phyloP scores from a whole-genome alignment of 768 basidiomycete species.

The Pleurotus pulmonarius region DNA sequence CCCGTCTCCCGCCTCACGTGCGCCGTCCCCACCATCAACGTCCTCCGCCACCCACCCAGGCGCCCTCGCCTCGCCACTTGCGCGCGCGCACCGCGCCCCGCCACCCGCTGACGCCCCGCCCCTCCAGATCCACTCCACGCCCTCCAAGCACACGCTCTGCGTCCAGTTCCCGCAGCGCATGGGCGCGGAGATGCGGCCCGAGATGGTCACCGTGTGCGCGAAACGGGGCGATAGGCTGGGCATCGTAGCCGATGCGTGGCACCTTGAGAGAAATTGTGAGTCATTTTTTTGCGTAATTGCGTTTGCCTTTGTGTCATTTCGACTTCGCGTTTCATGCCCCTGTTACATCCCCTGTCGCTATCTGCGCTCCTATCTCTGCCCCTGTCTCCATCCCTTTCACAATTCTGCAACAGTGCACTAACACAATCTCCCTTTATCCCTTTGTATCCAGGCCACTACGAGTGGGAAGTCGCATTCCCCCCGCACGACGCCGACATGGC shows the following conservation, averaged over 20 bases:
- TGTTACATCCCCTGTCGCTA: neutral
- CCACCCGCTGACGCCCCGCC: constrained; percentile 31
- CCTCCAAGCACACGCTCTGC: constrained; percentile 37
- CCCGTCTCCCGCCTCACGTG: constrained; percentile 25
- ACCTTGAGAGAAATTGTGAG: constrained; percentile 58
- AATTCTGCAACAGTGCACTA: too few relatives aligned
- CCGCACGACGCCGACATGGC: constrained; percentile 53
- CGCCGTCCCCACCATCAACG: constrained; percentile 31
- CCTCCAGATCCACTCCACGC: constrained; percentile 40
- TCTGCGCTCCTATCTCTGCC: neutral
- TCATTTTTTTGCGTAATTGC: constrained; percentile 6
- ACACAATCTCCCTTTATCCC: too few relatives aligned
- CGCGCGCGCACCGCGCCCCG: constrained; percentile 24
- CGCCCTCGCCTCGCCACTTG: constrained; percentile 20
- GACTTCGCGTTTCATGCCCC: neutral
- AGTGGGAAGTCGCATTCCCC: constrained; percentile 56
- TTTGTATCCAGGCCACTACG: constrained; percentile 45
- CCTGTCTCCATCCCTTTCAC: too few relatives aligned
- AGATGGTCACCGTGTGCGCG: constrained; percentile 63
- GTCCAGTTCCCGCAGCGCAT: constrained; percentile 45
- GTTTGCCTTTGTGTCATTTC: too few relatives aligned
- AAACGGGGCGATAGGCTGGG: constrained; percentile 55
- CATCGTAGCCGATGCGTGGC: constrained; percentile 62
- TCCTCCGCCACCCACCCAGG: constrained; percentile 23
- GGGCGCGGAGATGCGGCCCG: constrained; percentile 29